phyloP scores from a whole-genome alignment of 306 rosid genomes.

The Dryas drummondii region DNA sequence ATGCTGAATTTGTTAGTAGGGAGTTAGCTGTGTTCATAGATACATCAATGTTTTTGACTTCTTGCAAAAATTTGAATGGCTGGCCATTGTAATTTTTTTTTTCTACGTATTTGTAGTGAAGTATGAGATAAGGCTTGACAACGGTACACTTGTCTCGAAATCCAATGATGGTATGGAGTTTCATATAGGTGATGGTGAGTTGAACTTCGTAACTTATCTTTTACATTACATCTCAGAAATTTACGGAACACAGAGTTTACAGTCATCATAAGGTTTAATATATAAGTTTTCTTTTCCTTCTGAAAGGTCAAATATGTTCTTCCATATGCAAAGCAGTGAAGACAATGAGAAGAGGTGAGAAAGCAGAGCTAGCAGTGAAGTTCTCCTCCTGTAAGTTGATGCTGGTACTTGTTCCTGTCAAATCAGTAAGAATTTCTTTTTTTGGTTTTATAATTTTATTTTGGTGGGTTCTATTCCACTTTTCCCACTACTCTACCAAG shows the following conservation, averaged over 20 bases:
- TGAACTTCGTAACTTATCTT: neutral
- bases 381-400: slow-evolving; percentile 43
- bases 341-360: slow-evolving; percentile 72
- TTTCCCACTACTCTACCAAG: too few relatives aligned
- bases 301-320: slow-evolving; percentile 51
- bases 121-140: slow-evolving; percentile 50
- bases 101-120: slow-evolving; percentile 36
- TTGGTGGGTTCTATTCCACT: too few relatives aligned
- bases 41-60: too few relatives aligned
- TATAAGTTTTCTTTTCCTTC: neutral
- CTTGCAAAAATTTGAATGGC: too few relatives aligned
- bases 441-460: too few relatives aligned
- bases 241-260: too few relatives aligned
- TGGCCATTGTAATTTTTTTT: neutral
- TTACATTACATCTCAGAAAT: too few relatives aligned
- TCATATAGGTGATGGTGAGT: slow-evolving; percentile 49
- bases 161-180: slow-evolving; percentile 46
- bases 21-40: too few relatives aligned
- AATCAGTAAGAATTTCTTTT: slow-evolving; percentile 1
- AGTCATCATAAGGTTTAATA: too few relatives aligned
- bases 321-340: slow-evolving; percentile 58
- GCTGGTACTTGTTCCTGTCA: slow-evolving; percentile 7
- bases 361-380: slow-evolving; percentile 49
- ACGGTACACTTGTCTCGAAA: slow-evolving; percentile 38
- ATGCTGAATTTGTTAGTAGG: too few relatives aligned